A percentile compares a stretch with the other conserved stretches of the same genome.
Conservation (phyloP, 208 protist species). For the Leishmania tarentolae region DNA sequence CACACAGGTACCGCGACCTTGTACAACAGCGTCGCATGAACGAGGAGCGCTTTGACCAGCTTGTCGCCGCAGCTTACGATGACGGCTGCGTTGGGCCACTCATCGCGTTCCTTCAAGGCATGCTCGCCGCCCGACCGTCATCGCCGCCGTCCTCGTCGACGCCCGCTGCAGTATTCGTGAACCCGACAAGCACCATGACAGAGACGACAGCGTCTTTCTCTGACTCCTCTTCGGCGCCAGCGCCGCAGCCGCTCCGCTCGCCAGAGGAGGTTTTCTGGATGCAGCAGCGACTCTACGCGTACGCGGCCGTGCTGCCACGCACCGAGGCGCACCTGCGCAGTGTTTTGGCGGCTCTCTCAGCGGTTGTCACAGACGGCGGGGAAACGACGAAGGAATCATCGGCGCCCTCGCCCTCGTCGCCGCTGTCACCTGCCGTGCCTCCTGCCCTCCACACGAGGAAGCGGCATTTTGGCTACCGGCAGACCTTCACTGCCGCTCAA, state of each 20-base stretch:
- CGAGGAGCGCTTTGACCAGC: constrained; percentile 37
- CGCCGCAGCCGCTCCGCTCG: neutral
- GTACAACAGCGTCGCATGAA: constrained; percentile 31
- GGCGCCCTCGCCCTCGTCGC: neutral
- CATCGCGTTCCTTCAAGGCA: constrained; percentile 35
- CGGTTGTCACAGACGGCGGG: neutral
- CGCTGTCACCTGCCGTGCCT: neutral
- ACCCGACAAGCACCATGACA: neutral
- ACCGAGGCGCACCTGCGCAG: constrained; percentile 39
- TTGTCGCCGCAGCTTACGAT: constrained; percentile 68
- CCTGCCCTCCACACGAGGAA: neutral
- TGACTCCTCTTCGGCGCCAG: neutral
- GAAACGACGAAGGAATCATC: neutral
- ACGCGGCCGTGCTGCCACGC: constrained; percentile 42
- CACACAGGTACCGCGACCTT: constrained; percentile 11
- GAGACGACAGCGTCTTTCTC: neutral
- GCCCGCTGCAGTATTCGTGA: neutral
- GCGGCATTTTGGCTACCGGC: neutral
- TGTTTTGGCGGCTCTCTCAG: constrained; percentile 1
- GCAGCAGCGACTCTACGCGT: constrained; percentile 36
- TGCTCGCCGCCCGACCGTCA: constrained; percentile 28
- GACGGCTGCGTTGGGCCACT: constrained; percentile 45
- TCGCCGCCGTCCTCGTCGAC: neutral
- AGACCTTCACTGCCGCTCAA: neutral
- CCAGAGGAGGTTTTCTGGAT: constrained; percentile 14